Conservation (phyloP, 306 rosid genomes). For the Cicer judaicum region DNA sequence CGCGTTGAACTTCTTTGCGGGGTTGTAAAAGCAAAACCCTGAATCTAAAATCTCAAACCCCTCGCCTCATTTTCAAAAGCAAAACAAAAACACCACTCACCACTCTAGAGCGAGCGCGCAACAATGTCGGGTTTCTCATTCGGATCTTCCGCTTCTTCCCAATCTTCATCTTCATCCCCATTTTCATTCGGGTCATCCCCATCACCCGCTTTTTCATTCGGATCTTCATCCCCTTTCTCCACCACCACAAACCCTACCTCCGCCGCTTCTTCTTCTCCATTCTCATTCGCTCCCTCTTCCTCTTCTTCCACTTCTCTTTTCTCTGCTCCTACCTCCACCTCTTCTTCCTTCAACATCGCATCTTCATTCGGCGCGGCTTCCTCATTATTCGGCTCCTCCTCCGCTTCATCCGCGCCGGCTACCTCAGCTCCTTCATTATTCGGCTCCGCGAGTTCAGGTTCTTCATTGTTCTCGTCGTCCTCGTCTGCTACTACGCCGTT, state of each 20-base stretch:
- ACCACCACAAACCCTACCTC: conserved; percentile 52
- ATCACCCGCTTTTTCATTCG: conserved; percentile 23
- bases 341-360: conserved; percentile 34
- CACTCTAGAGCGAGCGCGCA: background rate
- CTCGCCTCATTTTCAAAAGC: conserved; percentile 20
- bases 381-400: conserved; percentile 19
- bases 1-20: too few species aligned
- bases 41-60: too few species aligned
- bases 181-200: conserved; percentile 36
- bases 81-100: background rate
- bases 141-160: conserved; percentile 54
- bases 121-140: conserved; percentile 69
- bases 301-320: conserved; percentile 35
- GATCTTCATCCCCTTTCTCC: conserved; percentile 37
- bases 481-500: conserved; percentile 39
- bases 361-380: conserved; percentile 21
- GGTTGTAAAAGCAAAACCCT: too few species aligned
- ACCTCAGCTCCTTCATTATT: conserved; percentile 18
- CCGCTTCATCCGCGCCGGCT: conserved; percentile 44
- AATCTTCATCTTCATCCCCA: conserved; percentile 42
- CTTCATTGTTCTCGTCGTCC: conserved; percentile 37
- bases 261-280: conserved; percentile 45
- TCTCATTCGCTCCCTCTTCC: conserved; percentile 43
- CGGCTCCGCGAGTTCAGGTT: conserved; percentile 6
- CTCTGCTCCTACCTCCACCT: background rate